These are phyloP conservation scores for Noccaea bulbosa DNA, from an alignment of 345 rosid genomes.

Conservation along the genomic window DNA sequence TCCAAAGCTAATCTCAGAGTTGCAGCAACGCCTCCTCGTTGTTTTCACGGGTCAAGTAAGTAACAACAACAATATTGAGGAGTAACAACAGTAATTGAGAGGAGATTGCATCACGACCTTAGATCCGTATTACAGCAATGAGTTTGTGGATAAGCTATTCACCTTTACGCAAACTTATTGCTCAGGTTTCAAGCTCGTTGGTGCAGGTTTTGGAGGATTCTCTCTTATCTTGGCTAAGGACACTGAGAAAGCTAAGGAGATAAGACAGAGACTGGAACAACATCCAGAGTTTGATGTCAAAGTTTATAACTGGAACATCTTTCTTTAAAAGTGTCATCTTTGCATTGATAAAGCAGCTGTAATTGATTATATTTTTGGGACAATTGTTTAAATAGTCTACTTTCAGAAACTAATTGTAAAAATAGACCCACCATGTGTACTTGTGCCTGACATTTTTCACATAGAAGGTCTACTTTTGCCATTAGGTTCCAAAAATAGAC, in stretches of 20 bases:
- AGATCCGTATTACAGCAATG: constrained; percentile 95
- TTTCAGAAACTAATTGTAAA: no score
- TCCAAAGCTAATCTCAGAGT: constrained; percentile 59
- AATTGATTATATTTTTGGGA: background rate
- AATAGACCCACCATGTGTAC: no score
- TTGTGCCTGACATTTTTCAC: no score
- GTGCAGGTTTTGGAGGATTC: constrained; percentile 97
- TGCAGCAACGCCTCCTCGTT: constrained; percentile 80
- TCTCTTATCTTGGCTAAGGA: constrained; percentile 74
- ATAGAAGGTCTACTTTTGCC: no score
- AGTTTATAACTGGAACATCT: constrained; percentile 70
- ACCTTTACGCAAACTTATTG: constrained; percentile 68
- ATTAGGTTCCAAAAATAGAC: no score
- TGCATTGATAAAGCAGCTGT: background rate
- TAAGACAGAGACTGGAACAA: constrained; percentile 57
- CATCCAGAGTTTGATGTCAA: constrained; percentile 56
- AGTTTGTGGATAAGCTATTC: constrained; percentile 77
- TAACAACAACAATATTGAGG: constrained; percentile 18
- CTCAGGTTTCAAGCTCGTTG: constrained; percentile 93
- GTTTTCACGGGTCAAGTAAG: constrained; percentile 97
- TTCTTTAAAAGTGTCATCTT: constrained; percentile 3
- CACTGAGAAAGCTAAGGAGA: constrained; percentile 52
- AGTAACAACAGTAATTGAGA: no score
- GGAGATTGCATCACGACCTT: constrained; percentile 85
- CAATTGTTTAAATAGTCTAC: no score